Base-by-base conservation (phyloP, 768 basidiomycete species). In the Agrocybe pediades region DNA sequence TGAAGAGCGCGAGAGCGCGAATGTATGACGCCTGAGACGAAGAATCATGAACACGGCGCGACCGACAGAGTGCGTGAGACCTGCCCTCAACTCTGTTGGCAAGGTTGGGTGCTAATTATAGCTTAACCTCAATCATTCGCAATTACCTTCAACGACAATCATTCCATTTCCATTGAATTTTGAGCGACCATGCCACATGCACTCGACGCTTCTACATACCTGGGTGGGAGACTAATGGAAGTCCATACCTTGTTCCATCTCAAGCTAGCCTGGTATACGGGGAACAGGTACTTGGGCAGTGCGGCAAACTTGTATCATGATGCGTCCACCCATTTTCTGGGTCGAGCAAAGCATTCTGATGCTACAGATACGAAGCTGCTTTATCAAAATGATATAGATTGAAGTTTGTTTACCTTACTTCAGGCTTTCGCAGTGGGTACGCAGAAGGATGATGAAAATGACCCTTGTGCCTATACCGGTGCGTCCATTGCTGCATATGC, bases 401-500 rank as follows among this genome's bases (percentile, higher is more conserved):
- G 33, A 36, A 36, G 33, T n/a, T n/a, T n/a, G n/a, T n/a, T n/a
- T n/a, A n/a, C n/a, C n/a, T n/a, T n/a, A n/a, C n/a, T n/a, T n/a
- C n/a, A n/a, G n/a, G n/a, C n/a, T n/a, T n/a, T n/a, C n/a, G n/a
- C n/a, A n/a, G n/a, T 26, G 24, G 26, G 48, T 49, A 40, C 26
- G 36, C 24, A 26, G 13, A n/a, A 33, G 20, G 21, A 42, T 36
- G 4, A 27, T 20, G 49, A 30, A 40, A 51, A 21, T 24, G 49
- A 51, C 49, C 42, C 15, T 30, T 4, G 13, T 42, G 20, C 17
- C 13, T 36, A 5, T 36, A 36, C 19, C 30, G 42, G 53, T 27
- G 20, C 40, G 46, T 46, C 23, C 40, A 21, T 23, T 43, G 36
- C 40, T 42, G 46, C 53, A 43, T 49, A 55, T 55, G 48, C 41